Percentiles rank a stretch among this genome's conserved stretches.
Evolutionary conservation across 352 stramenopile species (phyloP).

Genomic region (Globisporangium uncinulatum): DNA sequence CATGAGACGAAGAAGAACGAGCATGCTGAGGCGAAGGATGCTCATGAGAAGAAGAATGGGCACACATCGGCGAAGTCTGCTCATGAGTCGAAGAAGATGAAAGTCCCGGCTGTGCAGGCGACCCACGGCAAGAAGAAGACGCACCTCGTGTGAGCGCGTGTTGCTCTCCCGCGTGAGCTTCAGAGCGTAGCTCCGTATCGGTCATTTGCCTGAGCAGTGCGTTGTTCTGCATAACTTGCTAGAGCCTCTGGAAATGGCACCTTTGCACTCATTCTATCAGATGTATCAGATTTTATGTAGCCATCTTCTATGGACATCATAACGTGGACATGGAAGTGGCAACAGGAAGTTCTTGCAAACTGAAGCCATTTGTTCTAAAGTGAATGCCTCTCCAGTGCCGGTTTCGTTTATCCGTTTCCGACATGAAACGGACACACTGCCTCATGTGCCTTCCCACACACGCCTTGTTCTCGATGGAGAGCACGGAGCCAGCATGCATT

Average conservation of each 20-base stretch:
- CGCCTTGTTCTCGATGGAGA: neutral
- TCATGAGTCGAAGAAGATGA: constrained; percentile 1
- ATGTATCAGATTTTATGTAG: neutral
- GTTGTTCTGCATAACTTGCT: neutral
- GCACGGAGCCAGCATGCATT: too few relatives aligned
- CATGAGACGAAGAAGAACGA: constrained; percentile 2
- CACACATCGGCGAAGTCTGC: too few relatives aligned
- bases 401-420: too few relatives aligned
- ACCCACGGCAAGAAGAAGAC: neutral
- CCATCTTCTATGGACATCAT: too few relatives aligned
- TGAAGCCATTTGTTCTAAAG: too few relatives aligned
- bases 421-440: too few relatives aligned
- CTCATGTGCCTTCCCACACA: too few relatives aligned
- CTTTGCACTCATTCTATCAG: too few relatives aligned
- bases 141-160: neutral
- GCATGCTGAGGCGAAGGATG: neutral
- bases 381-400: too few relatives aligned
- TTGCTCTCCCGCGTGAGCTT: too few relatives aligned
- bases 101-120: neutral
- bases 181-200: neutral
- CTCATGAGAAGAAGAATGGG: constrained; percentile 1
- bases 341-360: neutral
- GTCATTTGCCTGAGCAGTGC: neutral
- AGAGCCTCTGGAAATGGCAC: neutral
- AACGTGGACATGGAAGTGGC: too few relatives aligned